A percentile compares a stretch with the other conserved stretches of the same genome.
phyloP scores from a whole-genome alignment of 2,329 filamentous ascomycete species.

The Xylaria hypoxylon region DNA sequence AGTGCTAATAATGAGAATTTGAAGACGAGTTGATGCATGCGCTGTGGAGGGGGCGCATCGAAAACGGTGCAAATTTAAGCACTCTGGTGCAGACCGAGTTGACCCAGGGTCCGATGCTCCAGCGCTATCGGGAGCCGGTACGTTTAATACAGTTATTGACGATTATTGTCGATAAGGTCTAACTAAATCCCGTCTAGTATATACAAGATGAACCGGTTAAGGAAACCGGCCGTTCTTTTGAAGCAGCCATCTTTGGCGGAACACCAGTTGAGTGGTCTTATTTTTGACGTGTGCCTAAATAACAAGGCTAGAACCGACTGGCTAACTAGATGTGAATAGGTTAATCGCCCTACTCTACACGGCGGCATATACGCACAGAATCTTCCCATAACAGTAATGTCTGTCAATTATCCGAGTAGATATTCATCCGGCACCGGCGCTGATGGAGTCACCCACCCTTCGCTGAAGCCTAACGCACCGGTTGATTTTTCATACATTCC shows the following conservation, averaged over 20 bases:
- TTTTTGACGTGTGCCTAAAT: not conserved
- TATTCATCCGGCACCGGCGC: not conserved
- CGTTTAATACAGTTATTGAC: not conserved
- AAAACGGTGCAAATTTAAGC: not conserved
- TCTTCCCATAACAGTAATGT: not conserved
- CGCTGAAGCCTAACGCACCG: not conserved
- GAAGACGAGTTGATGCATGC: slow-evolving; percentile 22
- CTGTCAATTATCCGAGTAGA: not conserved
- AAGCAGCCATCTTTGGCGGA: not conserved
- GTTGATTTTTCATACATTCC: not conserved
- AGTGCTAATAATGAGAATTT: not conserved
- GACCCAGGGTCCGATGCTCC: no score
- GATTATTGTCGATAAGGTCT: no score
- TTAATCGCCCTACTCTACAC: not conserved
- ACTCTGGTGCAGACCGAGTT: no score
- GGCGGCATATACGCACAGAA: not conserved
- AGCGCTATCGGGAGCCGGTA: no score
- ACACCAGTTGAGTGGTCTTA: not conserved
- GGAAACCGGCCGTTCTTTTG: not conserved
- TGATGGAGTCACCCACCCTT: not conserved
- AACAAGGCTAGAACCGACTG: not conserved
- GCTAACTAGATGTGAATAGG: not conserved
- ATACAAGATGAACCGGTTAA: not conserved
- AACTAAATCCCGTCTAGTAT: not conserved
- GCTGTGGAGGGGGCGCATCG: not conserved